Percentiles rank a stretch among this genome's conserved stretches.
These are phyloP conservation scores for Cruciata laevipes DNA, from an alignment of 257 asterid species.

Conservation along the genomic window DNA sequence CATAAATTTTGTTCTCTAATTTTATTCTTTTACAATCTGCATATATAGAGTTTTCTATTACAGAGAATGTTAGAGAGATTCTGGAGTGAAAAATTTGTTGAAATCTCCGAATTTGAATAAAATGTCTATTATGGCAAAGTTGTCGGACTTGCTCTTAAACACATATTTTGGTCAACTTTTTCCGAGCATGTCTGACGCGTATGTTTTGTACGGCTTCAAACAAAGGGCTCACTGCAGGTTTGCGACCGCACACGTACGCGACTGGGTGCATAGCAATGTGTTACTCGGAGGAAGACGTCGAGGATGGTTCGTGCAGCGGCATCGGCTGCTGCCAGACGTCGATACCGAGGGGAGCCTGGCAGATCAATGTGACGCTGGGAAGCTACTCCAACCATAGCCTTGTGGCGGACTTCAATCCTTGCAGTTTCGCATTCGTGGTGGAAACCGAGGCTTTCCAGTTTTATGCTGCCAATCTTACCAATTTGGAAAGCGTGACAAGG, in stretches of 20 bases:
- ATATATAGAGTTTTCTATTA: too few species aligned
- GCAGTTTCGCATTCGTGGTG: background rate
- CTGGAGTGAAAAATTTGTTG: too few species aligned
- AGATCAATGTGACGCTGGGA: background rate
- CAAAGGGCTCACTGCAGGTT: background rate
- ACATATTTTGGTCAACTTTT: too few species aligned
- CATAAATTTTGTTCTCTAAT: too few species aligned
- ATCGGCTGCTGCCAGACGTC: conserved; percentile 2
- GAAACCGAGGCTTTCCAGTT: background rate
- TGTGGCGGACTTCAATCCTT: background rate
- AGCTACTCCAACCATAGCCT: background rate
- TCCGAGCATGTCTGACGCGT: too few species aligned
- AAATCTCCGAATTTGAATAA: too few species aligned
- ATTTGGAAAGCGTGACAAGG: background rate
- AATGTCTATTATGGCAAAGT: too few species aligned
- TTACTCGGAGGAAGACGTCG: background rate
- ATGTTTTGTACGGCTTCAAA: background rate
- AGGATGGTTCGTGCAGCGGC: conserved; percentile 13
- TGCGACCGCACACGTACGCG: background rate
- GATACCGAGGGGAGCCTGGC: background rate
- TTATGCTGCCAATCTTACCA: background rate
- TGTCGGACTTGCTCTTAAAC: too few species aligned
- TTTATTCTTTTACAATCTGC: too few species aligned
- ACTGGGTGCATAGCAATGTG: background rate
- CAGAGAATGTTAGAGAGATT: too few species aligned